Conservation (phyloP, 805 yeast genomes). For the Sugiyamaella smithiae region DNA sequence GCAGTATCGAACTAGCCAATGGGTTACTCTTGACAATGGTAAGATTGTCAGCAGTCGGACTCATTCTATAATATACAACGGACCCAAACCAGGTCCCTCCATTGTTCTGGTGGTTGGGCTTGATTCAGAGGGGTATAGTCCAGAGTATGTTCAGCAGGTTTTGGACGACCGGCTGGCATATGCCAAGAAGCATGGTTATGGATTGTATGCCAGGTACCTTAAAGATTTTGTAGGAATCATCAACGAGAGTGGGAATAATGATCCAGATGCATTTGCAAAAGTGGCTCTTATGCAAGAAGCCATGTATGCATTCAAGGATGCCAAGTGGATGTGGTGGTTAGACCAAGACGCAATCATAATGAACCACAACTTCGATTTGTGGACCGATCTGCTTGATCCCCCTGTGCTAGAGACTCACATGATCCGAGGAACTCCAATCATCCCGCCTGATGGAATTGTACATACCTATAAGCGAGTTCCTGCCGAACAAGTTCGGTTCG, state of each 20-base stretch:
- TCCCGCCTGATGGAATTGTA: constrained; percentile 40
- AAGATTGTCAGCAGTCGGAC: constrained; percentile 22
- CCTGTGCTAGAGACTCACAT: constrained; percentile 59
- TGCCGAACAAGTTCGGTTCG: constrained; percentile 54
- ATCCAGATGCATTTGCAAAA: constrained; percentile 74
- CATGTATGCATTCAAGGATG: constrained; percentile 83
- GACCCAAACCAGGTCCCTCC: constrained; percentile 24
- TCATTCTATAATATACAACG: constrained; percentile 22
- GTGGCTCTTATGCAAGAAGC: constrained; percentile 74
- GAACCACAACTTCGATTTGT: constrained; percentile 61
- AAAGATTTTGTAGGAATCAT: constrained; percentile 71
- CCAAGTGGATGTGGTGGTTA: constrained; percentile 86
- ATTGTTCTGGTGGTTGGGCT: constrained; percentile 73
- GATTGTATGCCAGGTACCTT: constrained; percentile 77
- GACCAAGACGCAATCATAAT: constrained; percentile 73
- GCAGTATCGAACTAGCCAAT: constrained; percentile 30
- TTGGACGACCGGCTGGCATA: constrained; percentile 88
- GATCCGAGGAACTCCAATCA: constrained; percentile 67
- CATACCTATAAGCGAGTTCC: constrained; percentile 63
- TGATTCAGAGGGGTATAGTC: constrained; percentile 65
- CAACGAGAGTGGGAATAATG: constrained; percentile 54
- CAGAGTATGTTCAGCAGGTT: constrained; percentile 56
- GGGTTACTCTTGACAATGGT: constrained; percentile 25
- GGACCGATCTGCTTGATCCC: constrained; percentile 58
- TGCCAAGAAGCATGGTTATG: constrained; percentile 76